Conservation (phyloP, 257 asterid genomes). For the Salvia hispanica region DNA sequence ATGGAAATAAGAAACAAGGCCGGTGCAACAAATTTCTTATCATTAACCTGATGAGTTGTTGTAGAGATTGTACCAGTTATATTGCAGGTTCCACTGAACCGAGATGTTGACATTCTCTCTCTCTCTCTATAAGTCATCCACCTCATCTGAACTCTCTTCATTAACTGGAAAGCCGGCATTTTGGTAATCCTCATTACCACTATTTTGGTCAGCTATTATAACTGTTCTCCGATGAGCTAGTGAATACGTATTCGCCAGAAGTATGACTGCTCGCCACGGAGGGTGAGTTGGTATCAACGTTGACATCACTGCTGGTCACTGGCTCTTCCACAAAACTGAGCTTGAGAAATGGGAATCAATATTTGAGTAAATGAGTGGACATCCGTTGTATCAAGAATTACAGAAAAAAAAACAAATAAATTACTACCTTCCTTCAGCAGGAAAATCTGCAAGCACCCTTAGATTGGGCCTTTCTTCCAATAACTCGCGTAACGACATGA, state of each 20-base stretch:
- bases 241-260: too few relatives aligned
- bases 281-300: constrained; percentile 45
- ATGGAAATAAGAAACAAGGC: too few relatives aligned
- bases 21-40: too few relatives aligned
- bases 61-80: constrained; percentile 30
- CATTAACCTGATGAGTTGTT: background rate
- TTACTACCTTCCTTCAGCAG: constrained; percentile 62
- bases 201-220: constrained; percentile 59
- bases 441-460: constrained; percentile 67
- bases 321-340: constrained; percentile 47
- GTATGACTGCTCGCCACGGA: background rate
- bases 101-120: background rate
- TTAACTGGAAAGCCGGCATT: constrained; percentile 33
- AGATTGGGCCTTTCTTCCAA: constrained; percentile 62
- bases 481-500: constrained; percentile 52
- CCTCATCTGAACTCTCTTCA: constrained; percentile 63
- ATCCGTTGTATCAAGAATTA: constrained; percentile 13
- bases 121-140: constrained; percentile 38
- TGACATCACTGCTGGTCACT: constrained; percentile 41
- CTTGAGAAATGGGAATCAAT: constrained; percentile 25
- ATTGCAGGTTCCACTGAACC: constrained; percentile 24
- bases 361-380: background rate
- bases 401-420: constrained; percentile 22
- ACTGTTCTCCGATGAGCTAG: constrained; percentile 44
- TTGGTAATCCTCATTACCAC: constrained; percentile 54